These are phyloP conservation scores for Lithospermum erythrorhizon DNA, from an alignment of 257 asterid species.

Conservation along the genomic window DNA sequence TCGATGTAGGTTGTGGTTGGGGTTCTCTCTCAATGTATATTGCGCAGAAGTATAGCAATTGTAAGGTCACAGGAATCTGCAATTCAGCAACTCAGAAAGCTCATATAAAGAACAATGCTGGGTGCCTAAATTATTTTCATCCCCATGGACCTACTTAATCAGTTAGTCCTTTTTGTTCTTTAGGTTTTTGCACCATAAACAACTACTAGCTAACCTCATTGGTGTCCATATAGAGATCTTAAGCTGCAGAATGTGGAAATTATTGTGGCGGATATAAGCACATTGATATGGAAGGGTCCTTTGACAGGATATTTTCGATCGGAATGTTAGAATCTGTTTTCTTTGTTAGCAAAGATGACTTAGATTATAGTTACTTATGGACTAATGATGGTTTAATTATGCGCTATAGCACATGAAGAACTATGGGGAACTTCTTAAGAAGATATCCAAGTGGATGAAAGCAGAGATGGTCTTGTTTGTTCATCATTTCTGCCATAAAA, in stretches of 20 bases:
- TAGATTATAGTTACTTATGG: background rate
- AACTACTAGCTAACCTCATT: background rate
- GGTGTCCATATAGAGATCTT: slow-evolving; percentile 32
- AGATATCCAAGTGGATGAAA: slow-evolving; percentile 80
- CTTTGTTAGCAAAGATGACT: background rate
- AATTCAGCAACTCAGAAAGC: slow-evolving; percentile 83
- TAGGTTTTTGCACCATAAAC: background rate
- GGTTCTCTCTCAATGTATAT: slow-evolving; percentile 68
- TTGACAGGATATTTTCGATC: slow-evolving; percentile 81
- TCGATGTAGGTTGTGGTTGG: slow-evolving; percentile 98
- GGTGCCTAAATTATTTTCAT: slow-evolving; percentile 23
- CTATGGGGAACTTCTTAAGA: slow-evolving; percentile 66
- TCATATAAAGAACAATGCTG: slow-evolving; percentile 51
- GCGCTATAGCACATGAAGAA: slow-evolving; percentile 79
- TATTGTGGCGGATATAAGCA: slow-evolving; percentile 61
- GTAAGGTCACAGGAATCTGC: slow-evolving; percentile 77
- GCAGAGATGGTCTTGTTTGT: slow-evolving; percentile 63
- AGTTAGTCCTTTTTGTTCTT: background rate
- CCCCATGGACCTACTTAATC: background rate
- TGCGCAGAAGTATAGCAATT: slow-evolving; percentile 63
- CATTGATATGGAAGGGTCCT: slow-evolving; percentile 71
- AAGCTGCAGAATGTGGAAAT: slow-evolving; percentile 63
- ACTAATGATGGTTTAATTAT: slow-evolving; percentile 6
- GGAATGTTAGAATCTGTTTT: slow-evolving; percentile 58
- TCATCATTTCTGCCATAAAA: slow-evolving; percentile 83